Percentiles rank a stretch among this genome's conserved stretches.
These are phyloP conservation scores for Yamadazyma sp. DNA, from an alignment of 1,139 yeast genomes.

Conservation along the genomic window DNA sequence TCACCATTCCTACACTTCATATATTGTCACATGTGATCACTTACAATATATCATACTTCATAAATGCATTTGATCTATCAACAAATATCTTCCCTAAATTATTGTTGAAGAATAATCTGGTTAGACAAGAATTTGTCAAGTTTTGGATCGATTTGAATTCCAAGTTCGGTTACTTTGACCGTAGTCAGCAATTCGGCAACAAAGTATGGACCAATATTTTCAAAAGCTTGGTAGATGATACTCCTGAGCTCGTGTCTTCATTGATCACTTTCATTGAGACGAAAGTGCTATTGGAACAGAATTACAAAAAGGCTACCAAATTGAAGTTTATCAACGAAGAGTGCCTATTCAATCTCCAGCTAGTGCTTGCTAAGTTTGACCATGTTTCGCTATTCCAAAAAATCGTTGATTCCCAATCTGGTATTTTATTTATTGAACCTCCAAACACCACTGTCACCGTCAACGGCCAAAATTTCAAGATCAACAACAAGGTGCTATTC, in stretches of 20 bases:
- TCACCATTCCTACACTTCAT: conserved; percentile 61
- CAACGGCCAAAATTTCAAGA: conserved; percentile 50
- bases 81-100: conserved; percentile 63
- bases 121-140: conserved; percentile 57
- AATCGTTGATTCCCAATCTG: conserved; percentile 58
- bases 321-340: conserved; percentile 78
- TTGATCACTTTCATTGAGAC: conserved; percentile 51
- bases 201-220: conserved; percentile 17
- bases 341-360: conserved; percentile 58
- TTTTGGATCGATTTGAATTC: conserved; percentile 56
- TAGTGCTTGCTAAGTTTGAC: conserved; percentile 45
- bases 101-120: conserved; percentile 51
- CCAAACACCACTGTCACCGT: conserved; percentile 32
- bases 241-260: conserved; percentile 37
- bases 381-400: conserved; percentile 31
- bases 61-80: conserved; percentile 69
- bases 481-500: conserved; percentile 67
- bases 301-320: conserved; percentile 68
- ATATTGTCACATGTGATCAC: conserved; percentile 53
- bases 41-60: conserved; percentile 55
- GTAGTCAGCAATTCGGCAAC: conserved; percentile 13
- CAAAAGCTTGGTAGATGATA: conserved; percentile 58
- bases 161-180: conserved; percentile 14
- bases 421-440: conserved; percentile 51
- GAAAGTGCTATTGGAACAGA: conserved; percentile 56